phyloP scores from a whole-genome alignment of 2,329 filamentous ascomycete species.

The Aspergillus calidoustus region DNA sequence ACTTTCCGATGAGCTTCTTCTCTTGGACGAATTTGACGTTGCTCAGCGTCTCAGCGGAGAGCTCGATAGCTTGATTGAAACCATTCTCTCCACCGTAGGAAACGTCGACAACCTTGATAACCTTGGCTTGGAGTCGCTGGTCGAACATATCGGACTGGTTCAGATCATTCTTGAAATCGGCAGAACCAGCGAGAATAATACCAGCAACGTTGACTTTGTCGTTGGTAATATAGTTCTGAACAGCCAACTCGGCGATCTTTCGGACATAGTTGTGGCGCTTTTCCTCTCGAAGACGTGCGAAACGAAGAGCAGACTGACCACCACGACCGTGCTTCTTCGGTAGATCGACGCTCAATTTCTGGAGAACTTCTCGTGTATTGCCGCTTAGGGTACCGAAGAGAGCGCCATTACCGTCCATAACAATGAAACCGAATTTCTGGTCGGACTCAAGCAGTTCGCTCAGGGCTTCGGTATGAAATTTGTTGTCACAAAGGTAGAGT shows the following conservation, averaged over 20 bases:
- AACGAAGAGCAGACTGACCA: slow-evolving; percentile 99
- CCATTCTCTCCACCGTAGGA: slow-evolving; percentile 99
- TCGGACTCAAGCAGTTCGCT: slow-evolving; percentile 97
- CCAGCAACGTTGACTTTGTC: slow-evolving; percentile 99
- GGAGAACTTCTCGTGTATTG: slow-evolving; percentile 93
- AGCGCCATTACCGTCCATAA: slow-evolving; percentile 99
- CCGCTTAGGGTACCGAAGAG: slow-evolving; percentile 96
- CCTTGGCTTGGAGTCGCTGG: slow-evolving; percentile 85
- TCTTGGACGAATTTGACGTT: slow-evolving; percentile 99
- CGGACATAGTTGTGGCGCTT: slow-evolving; percentile 99
- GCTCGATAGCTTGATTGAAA: slow-evolving; percentile 98
- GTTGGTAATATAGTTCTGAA: slow-evolving; percentile 98
- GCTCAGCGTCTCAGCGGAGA: slow-evolving; percentile 91
- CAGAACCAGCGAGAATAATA: slow-evolving; percentile 92
- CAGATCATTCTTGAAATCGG: slow-evolving; percentile 99
- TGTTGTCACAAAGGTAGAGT: slow-evolving; percentile 99
- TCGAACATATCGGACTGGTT: slow-evolving; percentile 99
- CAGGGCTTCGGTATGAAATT: slow-evolving; percentile 97
- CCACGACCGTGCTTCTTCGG: slow-evolving; percentile 99
- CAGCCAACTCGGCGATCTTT: slow-evolving; percentile 95
- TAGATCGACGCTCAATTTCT: slow-evolving; percentile 98
- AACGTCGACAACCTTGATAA: slow-evolving; percentile 99
- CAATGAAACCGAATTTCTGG: slow-evolving; percentile 98
- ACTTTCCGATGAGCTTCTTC: slow-evolving; percentile 99
- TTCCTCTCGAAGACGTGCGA: slow-evolving; percentile 97